These are phyloP conservation scores for Sophora flavescens DNA, from an alignment of 306 rosid genomes.

Conservation along the genomic window DNA sequence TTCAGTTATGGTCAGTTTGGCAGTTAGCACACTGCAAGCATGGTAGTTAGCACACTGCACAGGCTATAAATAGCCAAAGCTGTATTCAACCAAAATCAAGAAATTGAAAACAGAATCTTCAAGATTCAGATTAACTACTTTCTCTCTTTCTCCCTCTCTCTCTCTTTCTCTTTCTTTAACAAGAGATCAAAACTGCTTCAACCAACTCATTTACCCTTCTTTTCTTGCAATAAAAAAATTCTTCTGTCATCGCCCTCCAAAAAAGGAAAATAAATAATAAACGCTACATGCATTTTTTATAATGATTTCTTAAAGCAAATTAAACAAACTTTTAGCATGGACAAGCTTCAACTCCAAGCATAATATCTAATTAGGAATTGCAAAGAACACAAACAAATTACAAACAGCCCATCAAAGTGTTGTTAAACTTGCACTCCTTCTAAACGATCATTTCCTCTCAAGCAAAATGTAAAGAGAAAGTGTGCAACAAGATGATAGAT, in stretches of 20 bases:
- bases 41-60: no score
- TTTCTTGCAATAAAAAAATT: no score
- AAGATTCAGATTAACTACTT: no score
- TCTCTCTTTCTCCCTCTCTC: no score
- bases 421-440: slow-evolving; percentile 27
- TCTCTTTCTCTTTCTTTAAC: no score
- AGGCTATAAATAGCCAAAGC: no score
- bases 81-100: no score
- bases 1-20: no score
- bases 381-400: slow-evolving; percentile 23
- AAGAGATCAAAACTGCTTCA: no score
- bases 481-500: slow-evolving; percentile 23
- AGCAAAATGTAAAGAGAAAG: slow-evolving; percentile 2
- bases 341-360: slow-evolving; percentile 33
- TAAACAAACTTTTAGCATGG: slow-evolving; percentile 18
- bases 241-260: not conserved
- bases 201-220: no score
- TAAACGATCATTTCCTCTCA: slow-evolving; percentile 34
- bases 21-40: no score
- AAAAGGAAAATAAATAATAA: not conserved
- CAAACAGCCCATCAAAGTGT: slow-evolving; percentile 25
- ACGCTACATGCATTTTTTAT: not conserved
- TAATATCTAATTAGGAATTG: slow-evolving; percentile 11
- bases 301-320: slow-evolving; percentile 30
- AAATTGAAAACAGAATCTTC: no score